Conservation (phyloP, 2,329 filamentous ascomycete genomes). For the Fusarium duplospermum region DNA sequence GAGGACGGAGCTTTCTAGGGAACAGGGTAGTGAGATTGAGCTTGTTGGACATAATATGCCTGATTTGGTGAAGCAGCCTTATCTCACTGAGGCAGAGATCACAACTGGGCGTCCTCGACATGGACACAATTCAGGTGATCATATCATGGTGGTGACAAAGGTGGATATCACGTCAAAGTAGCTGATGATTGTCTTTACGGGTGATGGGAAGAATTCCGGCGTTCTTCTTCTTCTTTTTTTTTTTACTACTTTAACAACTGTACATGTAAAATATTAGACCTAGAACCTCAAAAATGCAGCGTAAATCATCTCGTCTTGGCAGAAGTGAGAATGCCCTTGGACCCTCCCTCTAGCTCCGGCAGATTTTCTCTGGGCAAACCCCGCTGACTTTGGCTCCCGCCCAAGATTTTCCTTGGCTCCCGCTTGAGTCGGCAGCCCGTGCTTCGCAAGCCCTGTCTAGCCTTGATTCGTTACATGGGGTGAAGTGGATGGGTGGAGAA, state of each 20-base stretch:
- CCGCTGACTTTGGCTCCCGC: slow-evolving; percentile 6
- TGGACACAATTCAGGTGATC: slow-evolving; percentile 19
- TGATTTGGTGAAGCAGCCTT: slow-evolving; percentile 27
- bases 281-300: background rate
- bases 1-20: slow-evolving; percentile 9
- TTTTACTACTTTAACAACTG: background rate
- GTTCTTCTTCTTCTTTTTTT: background rate
- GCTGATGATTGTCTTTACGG: background rate
- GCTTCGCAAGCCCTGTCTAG: background rate
- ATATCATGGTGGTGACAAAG: slow-evolving; percentile 44
- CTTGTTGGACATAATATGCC: slow-evolving; percentile 35
- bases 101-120: slow-evolving; percentile 2
- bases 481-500: background rate
- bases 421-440: slow-evolving; percentile 10
- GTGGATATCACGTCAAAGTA: slow-evolving; percentile 42
- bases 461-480: slow-evolving; percentile 14
- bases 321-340: background rate
- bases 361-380: background rate
- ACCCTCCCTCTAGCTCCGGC: background rate
- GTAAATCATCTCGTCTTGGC: background rate
- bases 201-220: background rate
- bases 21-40: slow-evolving; percentile 47
- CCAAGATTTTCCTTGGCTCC: slow-evolving; percentile 16
- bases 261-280: background rate
- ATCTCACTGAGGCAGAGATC: slow-evolving; percentile 12